Conservation (phyloP, 78 protist genomes). For the Dictyostelium capitatum region DNA sequence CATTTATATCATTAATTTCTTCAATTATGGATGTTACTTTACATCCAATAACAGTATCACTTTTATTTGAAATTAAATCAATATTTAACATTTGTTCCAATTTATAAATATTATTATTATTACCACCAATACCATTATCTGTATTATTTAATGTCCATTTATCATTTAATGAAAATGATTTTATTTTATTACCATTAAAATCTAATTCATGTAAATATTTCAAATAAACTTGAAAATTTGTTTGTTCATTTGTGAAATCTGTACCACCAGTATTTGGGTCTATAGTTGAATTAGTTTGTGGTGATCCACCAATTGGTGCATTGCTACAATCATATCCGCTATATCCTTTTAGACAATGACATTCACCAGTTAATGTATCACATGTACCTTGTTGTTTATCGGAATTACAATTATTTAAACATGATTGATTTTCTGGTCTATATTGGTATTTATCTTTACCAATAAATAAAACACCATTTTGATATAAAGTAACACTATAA, state of each 20-base stretch:
- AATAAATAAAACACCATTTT: neutral
- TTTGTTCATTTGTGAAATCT: neutral
- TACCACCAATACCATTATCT: neutral
- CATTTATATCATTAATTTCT: neutral
- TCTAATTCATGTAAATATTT: neutral
- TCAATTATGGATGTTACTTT: neutral
- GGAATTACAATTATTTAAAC: neutral
- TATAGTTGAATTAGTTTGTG: neutral
- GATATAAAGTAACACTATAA: neutral
- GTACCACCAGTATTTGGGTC: neutral
- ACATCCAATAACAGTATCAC: neutral
- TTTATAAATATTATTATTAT: neutral
- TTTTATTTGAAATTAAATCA: neutral
- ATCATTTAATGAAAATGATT: neutral
- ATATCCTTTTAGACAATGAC: neutral
- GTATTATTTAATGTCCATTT: slow-evolving; percentile 1
- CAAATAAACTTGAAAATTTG: neutral
- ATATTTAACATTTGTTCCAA: neutral
- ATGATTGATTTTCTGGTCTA: neutral
- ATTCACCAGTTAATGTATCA: neutral
- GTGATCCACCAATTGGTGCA: neutral
- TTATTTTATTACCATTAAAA: neutral
- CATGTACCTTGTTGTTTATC: neutral
- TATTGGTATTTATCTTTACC: neutral
- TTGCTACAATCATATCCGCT: neutral